Evolutionary conservation across 2,329 filamentous ascomycete genomes (phyloP).

Genomic region (Trichoderma atrobrunneum): DNA sequence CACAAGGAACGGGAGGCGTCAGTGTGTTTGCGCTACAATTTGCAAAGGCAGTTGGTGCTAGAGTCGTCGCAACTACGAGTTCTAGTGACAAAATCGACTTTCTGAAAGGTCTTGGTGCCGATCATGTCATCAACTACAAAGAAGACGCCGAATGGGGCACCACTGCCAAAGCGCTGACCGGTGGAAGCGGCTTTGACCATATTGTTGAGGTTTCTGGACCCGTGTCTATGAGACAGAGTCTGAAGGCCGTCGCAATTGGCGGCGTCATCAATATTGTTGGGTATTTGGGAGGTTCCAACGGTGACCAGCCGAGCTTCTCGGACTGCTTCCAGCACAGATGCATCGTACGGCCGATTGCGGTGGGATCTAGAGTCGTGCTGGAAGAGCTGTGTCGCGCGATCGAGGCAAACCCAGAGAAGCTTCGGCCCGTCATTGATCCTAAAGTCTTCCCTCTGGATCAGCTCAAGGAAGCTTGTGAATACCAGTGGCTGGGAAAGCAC

Average conservation of each 20-base stretch:
- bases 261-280: background rate
- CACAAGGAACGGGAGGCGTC: constrained; percentile 2
- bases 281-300: background rate
- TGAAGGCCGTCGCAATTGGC: background rate
- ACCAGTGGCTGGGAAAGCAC: background rate
- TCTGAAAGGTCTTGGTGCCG: background rate
- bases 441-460: background rate
- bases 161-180: background rate
- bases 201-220: constrained; percentile 1
- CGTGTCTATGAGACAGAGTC: background rate
- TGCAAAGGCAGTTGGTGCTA: background rate
- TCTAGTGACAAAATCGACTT: background rate
- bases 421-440: background rate
- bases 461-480: constrained; percentile 1
- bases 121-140: constrained; percentile 4
- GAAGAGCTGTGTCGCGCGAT: constrained; percentile 6
- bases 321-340: background rate
- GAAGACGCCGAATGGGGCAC: background rate
- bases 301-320: background rate
- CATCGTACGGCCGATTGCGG: background rate
- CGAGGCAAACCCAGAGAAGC: background rate
- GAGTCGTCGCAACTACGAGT: constrained; percentile 4
- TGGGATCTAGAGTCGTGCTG: background rate
- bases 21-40: constrained; percentile 6
- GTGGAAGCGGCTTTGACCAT: background rate